Evolutionary conservation across 2,329 filamentous ascomycete genomes (phyloP), one percentile per base, ranked within the genome.

Genomic region (Xylariaceae sp.): DNA sequence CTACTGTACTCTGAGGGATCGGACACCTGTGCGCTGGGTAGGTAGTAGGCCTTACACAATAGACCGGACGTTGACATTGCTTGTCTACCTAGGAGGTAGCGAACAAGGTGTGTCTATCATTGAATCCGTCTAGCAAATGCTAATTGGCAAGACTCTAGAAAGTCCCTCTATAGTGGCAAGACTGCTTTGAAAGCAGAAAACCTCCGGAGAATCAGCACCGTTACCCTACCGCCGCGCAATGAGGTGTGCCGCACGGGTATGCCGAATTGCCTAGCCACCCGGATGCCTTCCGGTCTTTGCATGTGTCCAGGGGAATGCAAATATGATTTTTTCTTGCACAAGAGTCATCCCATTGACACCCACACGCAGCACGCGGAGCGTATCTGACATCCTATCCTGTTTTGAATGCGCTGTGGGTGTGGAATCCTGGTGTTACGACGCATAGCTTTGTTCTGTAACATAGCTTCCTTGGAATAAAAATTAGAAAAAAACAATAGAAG

Each of bases 391-490:
- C 67, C 54, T 61, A 61, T 63, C 60, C 63, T 61, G 61, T 63
- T 60, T 63, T 61, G 62, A 3, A 67, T 68, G 67, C 62, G 62
- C 66, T 65, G 64, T 61, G 62, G 62, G 57, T n/a, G 57, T 67
- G 60, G 53, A 61, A 62, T 62, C 63, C 62, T 59, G 54, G 52
- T 57, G 52, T 54, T 57, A 37, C 52, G 45, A 45, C 53, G 54
- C 48, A 46, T 59, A 47, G 49, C 46, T 52, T 60, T 60, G 54
- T 48, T 56, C 57, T 54, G 48, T 51, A 40, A 52, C 20, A 52
- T 54, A 57, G 52, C 56, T 32, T 40, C 55, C 57, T 61, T 61
- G 44, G 47, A 59, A 59, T 59, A 57, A 42, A 56, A 58, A 56
- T 45, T 56, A 44, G 50, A 32, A 52, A 48, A 59, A 52, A 64